Base-by-base conservation (phyloP, 495 filamentous ascomycete genomes). In the Tuber aestivum region DNA sequence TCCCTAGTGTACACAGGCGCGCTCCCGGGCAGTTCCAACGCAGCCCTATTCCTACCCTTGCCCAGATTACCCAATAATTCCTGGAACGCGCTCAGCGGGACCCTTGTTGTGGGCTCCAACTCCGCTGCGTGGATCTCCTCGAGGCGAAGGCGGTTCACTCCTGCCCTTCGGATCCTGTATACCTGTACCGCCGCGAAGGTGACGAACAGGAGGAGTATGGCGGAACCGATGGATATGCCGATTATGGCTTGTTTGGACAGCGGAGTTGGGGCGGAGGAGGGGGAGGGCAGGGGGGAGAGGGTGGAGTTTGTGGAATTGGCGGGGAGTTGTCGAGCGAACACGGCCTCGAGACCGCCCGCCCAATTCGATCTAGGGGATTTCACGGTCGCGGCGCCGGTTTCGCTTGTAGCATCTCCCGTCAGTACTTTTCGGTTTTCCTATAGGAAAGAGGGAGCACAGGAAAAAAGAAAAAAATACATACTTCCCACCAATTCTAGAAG, bases 1-100 rank as follows among this genome's bases (percentile, higher is more conserved):
- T 71, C 44, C 50, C 65, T 71, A 23, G 23, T 37, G 27, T 71
- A 71, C 20, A 41, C 18, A 32, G 69, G 41, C 5, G 16, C 23
- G 40, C 69, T 45, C 68, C 72, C 69, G 35, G 70, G 38, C 23
- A 71, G 6, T 23, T 71, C 76, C 2, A 41, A 32, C 20, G 40
- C 73, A 65, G 27, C 56, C 41, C 7, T 72, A 72, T 48, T 72
- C 68, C 23, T 72, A 8, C 41, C 68, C 32, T 71, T 77, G 32
- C 72, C 76, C 40, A 75, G 72, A 68, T 48, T 75, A 5, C 76
- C 74, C 12, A 77, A 32, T 12, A 77, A 70, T 56, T 75, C 76
- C 14, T 75, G 72, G 41, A 75, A 77, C 14, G 69, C n/a, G 5
- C 37, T 37, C 10, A 41, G 69, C 2, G 76, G 48, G 23, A 70